Conservation (phyloP, 352 stramenopile species). For the Phytophthora ohioensis region DNA sequence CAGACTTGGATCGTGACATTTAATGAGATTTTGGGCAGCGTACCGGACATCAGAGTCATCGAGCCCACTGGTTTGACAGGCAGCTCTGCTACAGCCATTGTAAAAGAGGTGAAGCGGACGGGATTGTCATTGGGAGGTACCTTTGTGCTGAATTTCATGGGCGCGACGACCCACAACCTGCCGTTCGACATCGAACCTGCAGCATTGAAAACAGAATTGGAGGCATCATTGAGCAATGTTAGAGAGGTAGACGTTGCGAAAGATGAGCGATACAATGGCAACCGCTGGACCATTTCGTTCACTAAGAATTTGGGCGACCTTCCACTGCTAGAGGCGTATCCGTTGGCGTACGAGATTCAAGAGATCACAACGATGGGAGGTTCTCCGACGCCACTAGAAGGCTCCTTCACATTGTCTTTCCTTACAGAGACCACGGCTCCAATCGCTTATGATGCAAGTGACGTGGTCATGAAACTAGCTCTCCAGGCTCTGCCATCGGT, state of each 20-base stretch:
- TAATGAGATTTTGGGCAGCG: slow-evolving; percentile 91
- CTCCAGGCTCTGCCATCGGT: slow-evolving; percentile 91
- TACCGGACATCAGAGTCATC: slow-evolving; percentile 81
- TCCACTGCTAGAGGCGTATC: slow-evolving; percentile 85
- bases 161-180: slow-evolving; percentile 92
- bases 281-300: slow-evolving; percentile 96
- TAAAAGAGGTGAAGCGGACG: slow-evolving; percentile 83
- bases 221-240: slow-evolving; percentile 64
- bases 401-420: slow-evolving; percentile 91
- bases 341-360: slow-evolving; percentile 95
- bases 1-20: slow-evolving; percentile 93
- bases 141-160: slow-evolving; percentile 94
- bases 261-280: slow-evolving; percentile 80
- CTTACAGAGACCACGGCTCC: slow-evolving; percentile 69
- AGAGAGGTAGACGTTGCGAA: slow-evolving; percentile 76
- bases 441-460: slow-evolving; percentile 90
- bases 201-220: slow-evolving; percentile 88
- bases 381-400: slow-evolving; percentile 93
- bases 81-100: slow-evolving; percentile 56
- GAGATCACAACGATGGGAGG: slow-evolving; percentile 92
- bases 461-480: slow-evolving; percentile 84
- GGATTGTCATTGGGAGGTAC: slow-evolving; percentile 89
- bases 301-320: slow-evolving; percentile 96
- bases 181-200: slow-evolving; percentile 90
- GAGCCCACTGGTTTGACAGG: slow-evolving; percentile 67